phyloP scores from a whole-genome alignment of 1,139 yeast genomes.

The Geotrichum klebahnii region DNA sequence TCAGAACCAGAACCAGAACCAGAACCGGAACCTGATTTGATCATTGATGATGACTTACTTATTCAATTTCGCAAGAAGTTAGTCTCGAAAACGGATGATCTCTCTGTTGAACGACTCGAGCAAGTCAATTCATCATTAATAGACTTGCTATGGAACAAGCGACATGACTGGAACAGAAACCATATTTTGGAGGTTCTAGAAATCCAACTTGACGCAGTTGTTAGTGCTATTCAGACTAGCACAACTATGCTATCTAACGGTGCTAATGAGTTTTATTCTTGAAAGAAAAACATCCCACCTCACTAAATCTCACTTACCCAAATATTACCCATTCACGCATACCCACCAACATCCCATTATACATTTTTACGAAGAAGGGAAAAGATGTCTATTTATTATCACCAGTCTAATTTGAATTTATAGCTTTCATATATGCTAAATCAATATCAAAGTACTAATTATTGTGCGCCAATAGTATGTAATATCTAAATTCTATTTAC shows the following conservation, averaged over 20 bases:
- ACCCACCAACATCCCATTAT: too few relatives aligned
- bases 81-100: constrained; percentile 45
- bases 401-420: too few relatives aligned
- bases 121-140: constrained; percentile 65
- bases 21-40: constrained; percentile 15
- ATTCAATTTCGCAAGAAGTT: constrained; percentile 36
- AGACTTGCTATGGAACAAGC: constrained; percentile 70
- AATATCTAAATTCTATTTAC: too few relatives aligned
- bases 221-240: constrained; percentile 20
- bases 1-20: constrained; percentile 14
- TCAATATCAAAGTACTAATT: too few relatives aligned
- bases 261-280: not conserved
- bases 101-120: constrained; percentile 69
- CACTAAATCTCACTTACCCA: too few relatives aligned
- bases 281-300: not conserved
- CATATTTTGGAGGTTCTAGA: constrained; percentile 30
- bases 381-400: too few relatives aligned
- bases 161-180: constrained; percentile 64
- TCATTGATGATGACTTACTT: constrained; percentile 38
- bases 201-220: constrained; percentile 22
- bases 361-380: too few relatives aligned
- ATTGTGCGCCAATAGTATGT: too few relatives aligned
- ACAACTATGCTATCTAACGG: not conserved
- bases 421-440: too few relatives aligned
- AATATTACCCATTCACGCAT: too few relatives aligned